Evolutionary conservation across 2,329 filamentous ascomycete species (phyloP).

Genomic region (Trichoderma sp.): DNA sequence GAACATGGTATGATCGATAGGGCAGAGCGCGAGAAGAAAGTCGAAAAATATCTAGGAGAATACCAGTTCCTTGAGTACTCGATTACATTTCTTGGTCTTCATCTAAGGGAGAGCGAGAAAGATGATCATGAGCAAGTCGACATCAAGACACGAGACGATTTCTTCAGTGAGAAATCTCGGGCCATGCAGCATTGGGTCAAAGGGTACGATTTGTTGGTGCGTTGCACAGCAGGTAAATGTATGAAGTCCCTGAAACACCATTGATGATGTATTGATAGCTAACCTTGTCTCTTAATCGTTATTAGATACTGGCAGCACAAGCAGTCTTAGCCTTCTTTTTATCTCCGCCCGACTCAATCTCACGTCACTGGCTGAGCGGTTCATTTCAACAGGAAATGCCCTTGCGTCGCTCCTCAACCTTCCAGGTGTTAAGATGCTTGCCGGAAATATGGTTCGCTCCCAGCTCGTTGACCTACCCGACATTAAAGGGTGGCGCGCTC

Average conservation of each 20-base stretch:
- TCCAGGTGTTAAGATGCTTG: background rate
- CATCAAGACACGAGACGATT: background rate
- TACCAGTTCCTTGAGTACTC: background rate
- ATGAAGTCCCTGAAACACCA: background rate
- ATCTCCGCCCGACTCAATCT: slow-evolving; percentile 11
- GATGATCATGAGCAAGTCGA: background rate
- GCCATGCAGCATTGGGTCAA: background rate
- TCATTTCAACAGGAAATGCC: background rate
- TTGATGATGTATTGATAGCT: background rate
- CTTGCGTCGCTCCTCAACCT: background rate
- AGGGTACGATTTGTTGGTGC: background rate
- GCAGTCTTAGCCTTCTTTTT: slow-evolving; percentile 5
- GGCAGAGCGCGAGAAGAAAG: background rate
- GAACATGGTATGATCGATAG: background rate
- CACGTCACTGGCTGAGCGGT: background rate
- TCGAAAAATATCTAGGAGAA: background rate
- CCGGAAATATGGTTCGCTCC: background rate
- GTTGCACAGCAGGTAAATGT: slow-evolving; percentile 7
- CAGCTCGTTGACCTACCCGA: background rate
- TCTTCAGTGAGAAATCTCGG: background rate
- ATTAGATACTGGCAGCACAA: background rate
- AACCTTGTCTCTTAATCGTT: background rate
- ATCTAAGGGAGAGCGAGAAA: background rate
- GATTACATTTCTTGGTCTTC: background rate
- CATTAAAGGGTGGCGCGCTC: slow-evolving; percentile 2